Evolutionary conservation across 2,329 filamentous ascomycete genomes (phyloP).

Genomic region (Lecanicillium sp.): DNA sequence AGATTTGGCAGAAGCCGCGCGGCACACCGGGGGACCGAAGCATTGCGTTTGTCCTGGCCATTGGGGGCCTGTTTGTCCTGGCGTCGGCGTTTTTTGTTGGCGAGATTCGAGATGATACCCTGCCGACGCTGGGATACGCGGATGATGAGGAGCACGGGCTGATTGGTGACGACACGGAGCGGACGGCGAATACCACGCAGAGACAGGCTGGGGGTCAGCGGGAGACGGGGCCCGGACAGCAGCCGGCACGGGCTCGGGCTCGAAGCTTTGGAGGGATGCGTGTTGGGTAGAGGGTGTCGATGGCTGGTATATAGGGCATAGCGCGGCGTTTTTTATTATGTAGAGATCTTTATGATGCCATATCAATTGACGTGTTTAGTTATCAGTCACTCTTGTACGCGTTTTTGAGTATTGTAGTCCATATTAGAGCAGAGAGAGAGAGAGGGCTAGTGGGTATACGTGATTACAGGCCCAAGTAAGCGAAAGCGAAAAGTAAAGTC

Average conservation of each 20-base stretch:
- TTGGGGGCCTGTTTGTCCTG: slow-evolving; percentile 73
- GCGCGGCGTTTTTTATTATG: no score
- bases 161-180: slow-evolving; percentile 9
- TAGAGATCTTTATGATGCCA: no score
- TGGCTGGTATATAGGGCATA: background rate
- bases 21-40: slow-evolving; percentile 79
- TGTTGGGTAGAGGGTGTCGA: background rate
- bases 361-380: no score
- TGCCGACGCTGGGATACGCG: slow-evolving; percentile 27
- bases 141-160: slow-evolving; percentile 36
- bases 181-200: background rate
- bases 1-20: slow-evolving; percentile 76
- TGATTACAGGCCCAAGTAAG: no score
- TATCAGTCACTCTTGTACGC: no score
- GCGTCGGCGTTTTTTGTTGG: slow-evolving; percentile 67
- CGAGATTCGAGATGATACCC: slow-evolving; percentile 54
- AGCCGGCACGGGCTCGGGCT: no score
- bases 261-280: no score
- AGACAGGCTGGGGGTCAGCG: no score
- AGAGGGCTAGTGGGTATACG: no score
- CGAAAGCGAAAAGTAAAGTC: no score
- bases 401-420: no score
- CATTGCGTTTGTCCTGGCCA: slow-evolving; percentile 77
- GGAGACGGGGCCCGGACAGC: background rate
- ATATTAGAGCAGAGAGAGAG: no score